Conservation (phyloP, 345 rosid genomes). For the Eucalyptus regnans region DNA sequence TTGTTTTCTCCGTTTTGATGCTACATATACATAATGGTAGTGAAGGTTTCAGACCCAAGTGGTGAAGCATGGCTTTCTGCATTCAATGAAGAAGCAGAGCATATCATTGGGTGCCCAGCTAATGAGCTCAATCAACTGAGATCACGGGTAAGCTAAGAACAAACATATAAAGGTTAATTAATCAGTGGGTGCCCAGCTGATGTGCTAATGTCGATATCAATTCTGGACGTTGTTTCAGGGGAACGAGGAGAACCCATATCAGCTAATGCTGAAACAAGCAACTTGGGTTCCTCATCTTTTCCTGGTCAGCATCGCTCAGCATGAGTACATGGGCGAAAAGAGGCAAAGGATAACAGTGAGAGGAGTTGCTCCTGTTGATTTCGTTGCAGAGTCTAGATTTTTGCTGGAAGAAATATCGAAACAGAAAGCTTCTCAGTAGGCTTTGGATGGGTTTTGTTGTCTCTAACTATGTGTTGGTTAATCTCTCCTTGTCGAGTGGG, state of each 20-base stretch:
- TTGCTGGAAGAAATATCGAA: conserved; percentile 74
- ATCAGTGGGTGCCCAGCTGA: too few relatives aligned
- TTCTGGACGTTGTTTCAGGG: conserved; percentile 11
- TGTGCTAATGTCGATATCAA: not conserved
- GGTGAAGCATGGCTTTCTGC: conserved; percentile 78
- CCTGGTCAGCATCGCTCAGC: conserved; percentile 54
- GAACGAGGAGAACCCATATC: conserved; percentile 46
- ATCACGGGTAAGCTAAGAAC: conserved; percentile 35
- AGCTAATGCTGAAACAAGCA: conserved; percentile 55
- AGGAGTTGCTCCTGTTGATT: conserved; percentile 59
- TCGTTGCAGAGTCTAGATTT: conserved; percentile 57
- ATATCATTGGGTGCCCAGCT: conserved; percentile 65
- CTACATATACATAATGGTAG: conserved; percentile 61
- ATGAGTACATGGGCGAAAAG: conserved; percentile 79
- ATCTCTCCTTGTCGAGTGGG: not conserved
- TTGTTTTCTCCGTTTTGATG: not conserved
- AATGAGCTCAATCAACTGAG: conserved; percentile 68
- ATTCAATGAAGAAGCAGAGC: conserved; percentile 78
- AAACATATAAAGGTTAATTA: not conserved
- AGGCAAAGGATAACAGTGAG: conserved; percentile 75
- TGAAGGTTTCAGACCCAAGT: conserved; percentile 55
- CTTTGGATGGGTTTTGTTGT: not conserved
- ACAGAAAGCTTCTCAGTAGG: conserved; percentile 15
- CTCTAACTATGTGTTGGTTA: not conserved
- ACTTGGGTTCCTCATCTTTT: conserved; percentile 80